Conservation (phyloP, 371 early-diverging fungal species). For the Sporodiniella umbellata region DNA sequence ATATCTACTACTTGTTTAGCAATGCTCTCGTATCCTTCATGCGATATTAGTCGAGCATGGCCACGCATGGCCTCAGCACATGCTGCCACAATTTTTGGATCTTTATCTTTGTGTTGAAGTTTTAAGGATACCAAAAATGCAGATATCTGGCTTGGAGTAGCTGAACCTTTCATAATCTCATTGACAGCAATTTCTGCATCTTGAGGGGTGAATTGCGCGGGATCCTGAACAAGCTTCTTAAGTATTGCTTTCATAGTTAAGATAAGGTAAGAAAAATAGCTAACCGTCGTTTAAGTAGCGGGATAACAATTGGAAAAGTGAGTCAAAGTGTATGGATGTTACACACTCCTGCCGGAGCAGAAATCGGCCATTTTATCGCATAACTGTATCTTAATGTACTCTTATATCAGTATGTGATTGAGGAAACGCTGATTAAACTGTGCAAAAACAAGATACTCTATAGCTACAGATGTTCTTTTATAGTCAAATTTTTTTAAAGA, state of each 20-base stretch:
- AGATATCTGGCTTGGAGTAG: constrained; percentile 81
- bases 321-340: too few relatives aligned
- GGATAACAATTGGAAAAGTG: too few relatives aligned
- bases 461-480: too few relatives aligned
- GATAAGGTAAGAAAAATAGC: too few relatives aligned
- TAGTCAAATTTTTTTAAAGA: too few relatives aligned
- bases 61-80: constrained; percentile 65
- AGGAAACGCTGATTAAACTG: too few relatives aligned
- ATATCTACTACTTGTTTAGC: constrained; percentile 75
- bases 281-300: too few relatives aligned
- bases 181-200: constrained; percentile 64
- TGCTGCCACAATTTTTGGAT: constrained; percentile 79
- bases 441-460: too few relatives aligned
- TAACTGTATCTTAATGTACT: too few relatives aligned
- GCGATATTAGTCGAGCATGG: constrained; percentile 55
- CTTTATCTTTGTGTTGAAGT: constrained; percentile 65
- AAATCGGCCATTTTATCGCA: too few relatives aligned
- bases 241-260: constrained; percentile 49
- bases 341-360: too few relatives aligned
- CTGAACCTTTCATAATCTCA: constrained; percentile 74
- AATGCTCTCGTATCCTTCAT: constrained; percentile 38
- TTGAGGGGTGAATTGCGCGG: constrained; percentile 62
- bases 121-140: constrained; percentile 80
- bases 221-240: constrained; percentile 59
- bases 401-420: too few relatives aligned